Evolutionary conservation across 1,284 basidiomycete genomes (phyloP).

Genomic region (Ustilago sp.): DNA sequence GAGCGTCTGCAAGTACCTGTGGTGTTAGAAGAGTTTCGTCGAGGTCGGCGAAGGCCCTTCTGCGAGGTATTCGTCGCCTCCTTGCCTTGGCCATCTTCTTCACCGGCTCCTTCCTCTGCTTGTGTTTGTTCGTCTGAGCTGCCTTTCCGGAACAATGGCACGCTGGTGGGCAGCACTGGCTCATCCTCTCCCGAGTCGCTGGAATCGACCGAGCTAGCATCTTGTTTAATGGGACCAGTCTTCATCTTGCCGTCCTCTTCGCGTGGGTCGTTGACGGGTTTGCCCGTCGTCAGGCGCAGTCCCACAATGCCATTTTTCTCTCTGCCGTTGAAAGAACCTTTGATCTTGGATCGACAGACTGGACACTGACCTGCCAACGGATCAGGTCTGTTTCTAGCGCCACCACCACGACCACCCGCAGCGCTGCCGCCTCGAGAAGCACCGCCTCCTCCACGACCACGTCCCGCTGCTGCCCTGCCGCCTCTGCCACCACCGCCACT

Average conservation of each 20-base stretch:
- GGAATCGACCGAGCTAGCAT: constrained; percentile 1
- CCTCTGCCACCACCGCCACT: constrained; percentile 9
- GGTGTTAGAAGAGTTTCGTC: neutral
- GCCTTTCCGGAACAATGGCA: neutral
- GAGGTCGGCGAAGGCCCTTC: neutral
- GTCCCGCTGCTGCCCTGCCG: constrained; percentile 19
- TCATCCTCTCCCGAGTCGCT: constrained; percentile 26
- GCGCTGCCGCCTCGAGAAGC: constrained; percentile 11
- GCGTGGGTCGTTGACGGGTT: constrained; percentile 49
- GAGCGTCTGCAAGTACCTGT: constrained; percentile 2
- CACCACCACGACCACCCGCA: constrained; percentile 11
- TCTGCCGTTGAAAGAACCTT: constrained; percentile 56
- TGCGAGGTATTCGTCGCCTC: neutral
- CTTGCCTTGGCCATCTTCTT: neutral
- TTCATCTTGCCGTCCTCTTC: constrained; percentile 38
- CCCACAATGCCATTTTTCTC: constrained; percentile 48
- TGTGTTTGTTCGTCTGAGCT: constrained; percentile 1
- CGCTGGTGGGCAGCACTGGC: constrained; percentile 13
- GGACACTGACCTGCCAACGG: constrained; percentile 60
- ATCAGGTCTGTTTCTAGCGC: constrained; percentile 32
- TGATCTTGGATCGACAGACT: constrained; percentile 59
- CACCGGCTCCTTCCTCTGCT: neutral
- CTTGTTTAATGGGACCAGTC: neutral
- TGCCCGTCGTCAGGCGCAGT: constrained; percentile 54
- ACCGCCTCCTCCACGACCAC: constrained; percentile 18